Base-by-base conservation (phyloP, 306 rosid genomes). In the Gastrolobium bilobum region DNA sequence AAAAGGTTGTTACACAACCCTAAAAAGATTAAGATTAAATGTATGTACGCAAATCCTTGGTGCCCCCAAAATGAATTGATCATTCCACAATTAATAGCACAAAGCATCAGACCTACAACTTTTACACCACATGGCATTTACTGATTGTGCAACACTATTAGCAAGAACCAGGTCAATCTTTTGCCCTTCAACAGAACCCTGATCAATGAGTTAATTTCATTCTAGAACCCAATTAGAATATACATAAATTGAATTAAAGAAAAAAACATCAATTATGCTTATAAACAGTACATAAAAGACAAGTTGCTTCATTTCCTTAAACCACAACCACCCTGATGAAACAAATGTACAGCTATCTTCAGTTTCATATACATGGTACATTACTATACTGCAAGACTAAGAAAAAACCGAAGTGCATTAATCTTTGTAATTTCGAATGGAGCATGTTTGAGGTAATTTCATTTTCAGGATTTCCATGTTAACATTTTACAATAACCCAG, bases 401-500 rank as follows among this genome's bases (percentile, higher is more conserved):
- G 4, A 20, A 31, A 40, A 30, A 46, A 44, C 14, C 10, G 1
- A 35, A 42, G 34, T 26, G 44, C 50, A 68, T 52, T 30, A 14
- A 8, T 48, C 64, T 5, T 42, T 10, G 46, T 29, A 73, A 71
- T 15, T n/a, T 31, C 15, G 54, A 54, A 6, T 33, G 42, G 6
- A 57, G 13, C 26, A 33, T 47, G 20, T 56, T 33, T 0, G 35
- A 42, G 31, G 59, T 14, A 43, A 63, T 51, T 71, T 71, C 10
- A 31, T 31, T 59, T 48, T 48, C 48, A 65, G 1, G 47, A 62
- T 52, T 54, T 57, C 29, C 69, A 64, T 29, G 71, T 63, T 31
- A 35, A 44, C 30, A 78, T 30, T 73, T 50, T 59, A 73, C 77
- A 47, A 68, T 8, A 65, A 30, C 42, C 38, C 6, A 51, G 29